Base-by-base conservation (phyloP, 768 basidiomycete species). In the Mycena chlorophos region DNA sequence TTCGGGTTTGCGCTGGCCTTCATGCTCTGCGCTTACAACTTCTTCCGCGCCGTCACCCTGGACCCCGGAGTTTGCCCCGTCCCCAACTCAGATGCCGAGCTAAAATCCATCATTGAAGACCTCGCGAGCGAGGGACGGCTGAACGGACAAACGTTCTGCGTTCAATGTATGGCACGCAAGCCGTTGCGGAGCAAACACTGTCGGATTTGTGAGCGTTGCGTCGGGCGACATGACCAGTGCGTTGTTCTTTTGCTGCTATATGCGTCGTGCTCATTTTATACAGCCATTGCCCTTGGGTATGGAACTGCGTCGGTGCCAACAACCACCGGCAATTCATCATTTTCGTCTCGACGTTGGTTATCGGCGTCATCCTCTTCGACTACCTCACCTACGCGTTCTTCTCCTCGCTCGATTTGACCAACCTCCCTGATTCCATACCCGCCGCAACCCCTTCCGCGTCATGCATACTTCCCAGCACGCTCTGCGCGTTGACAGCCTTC, bases 201-300 rank as follows among this genome's bases (percentile, higher is more conserved):
- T 73, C 85, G 95, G 12, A 78, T 89, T 22, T 98, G 95, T 65
- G 88, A 95, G 64, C 85, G 86, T 49, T 99, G 97, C 64, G 80
- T 93, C 19, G 89, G 91, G 13, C 79, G 94, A 45, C 91, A 87
- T 65, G 97, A 99, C 66, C 97, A 99, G 94, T 97, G 68, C 68
- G 91, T 77, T 27, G 25, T 50, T 19, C 50, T 40, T 51, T 49
- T 52, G 4, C 43, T 54, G 56, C 40, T n/a, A 43, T 19, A 8
- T 16, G 12, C 40, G 16, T 43, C 40, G 20, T 20, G 40, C 31
- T 34, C 31, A 8, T 43, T 26, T 43, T 39, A 26, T 51, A 6
- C 45, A 96, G 94, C 65, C 95, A 99, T 65, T 98, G 97, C 63
- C 97, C 96, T 1, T 99, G 97, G 97, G 87, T 98, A 16, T 99